phyloP scores from a whole-genome alignment of 1,284 basidiomycete species.

The Ganoderma boninense region DNA sequence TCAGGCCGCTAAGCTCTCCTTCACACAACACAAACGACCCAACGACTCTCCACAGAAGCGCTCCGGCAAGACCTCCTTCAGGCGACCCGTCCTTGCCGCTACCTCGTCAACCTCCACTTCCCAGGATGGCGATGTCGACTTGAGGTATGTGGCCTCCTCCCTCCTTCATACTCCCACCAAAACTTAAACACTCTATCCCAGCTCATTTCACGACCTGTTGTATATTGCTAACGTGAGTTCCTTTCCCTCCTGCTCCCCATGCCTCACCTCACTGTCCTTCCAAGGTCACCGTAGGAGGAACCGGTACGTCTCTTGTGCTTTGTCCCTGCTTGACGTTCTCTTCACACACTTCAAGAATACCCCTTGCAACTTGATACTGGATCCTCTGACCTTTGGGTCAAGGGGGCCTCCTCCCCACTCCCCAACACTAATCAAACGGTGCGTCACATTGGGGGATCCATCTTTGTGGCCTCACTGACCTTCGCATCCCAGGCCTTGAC shows the following conservation, averaged over 20 bases:
- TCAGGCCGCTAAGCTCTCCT: slow-evolving; percentile 41
- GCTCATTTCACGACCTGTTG: slow-evolving; percentile 76
- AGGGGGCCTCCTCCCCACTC: slow-evolving; percentile 57
- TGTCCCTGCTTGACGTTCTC: neutral
- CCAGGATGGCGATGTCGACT: slow-evolving; percentile 35
- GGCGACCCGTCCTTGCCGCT: slow-evolving; percentile 35
- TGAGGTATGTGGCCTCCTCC: slow-evolving; percentile 37
- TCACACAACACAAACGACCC: slow-evolving; percentile 37
- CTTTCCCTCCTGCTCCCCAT: neutral
- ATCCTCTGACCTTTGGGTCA: slow-evolving; percentile 84
- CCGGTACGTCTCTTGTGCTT: slow-evolving; percentile 50
- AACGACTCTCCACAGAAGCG: slow-evolving; percentile 30
- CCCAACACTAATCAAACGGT: slow-evolving; percentile 64
- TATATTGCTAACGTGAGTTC: slow-evolving; percentile 75
- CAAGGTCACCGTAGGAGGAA: slow-evolving; percentile 70
- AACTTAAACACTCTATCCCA: slow-evolving; percentile 36
- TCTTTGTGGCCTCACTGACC: slow-evolving; percentile 2
- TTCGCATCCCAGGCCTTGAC: slow-evolving; percentile 43
- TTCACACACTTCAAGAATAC: slow-evolving; percentile 54
- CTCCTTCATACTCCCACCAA: neutral
- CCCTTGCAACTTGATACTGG: slow-evolving; percentile 82
- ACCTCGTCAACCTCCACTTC: slow-evolving; percentile 24
- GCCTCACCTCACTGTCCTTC: slow-evolving; percentile 1
- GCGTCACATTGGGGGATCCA: slow-evolving; percentile 31
- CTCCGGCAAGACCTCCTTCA: slow-evolving; percentile 32